Evolutionary conservation across 495 filamentous ascomycete species (phyloP), one percentile per base, ranked within the genome.

Genomic region (Aspergillus taichungensis): DNA sequence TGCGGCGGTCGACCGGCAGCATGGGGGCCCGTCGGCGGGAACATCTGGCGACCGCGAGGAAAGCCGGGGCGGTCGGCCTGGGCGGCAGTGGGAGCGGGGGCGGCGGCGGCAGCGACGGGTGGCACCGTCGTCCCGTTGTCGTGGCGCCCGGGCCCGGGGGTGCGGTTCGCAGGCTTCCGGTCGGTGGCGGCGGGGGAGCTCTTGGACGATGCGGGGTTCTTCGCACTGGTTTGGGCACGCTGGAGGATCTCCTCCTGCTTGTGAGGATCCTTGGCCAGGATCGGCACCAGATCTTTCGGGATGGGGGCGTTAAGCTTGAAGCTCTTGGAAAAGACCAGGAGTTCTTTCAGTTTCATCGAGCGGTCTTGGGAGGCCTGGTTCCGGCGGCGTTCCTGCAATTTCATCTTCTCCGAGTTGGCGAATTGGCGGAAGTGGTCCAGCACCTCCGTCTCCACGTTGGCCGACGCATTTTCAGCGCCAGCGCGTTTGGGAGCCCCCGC

Each of bases 251-350:
- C 78, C 51, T 87, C 78, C 66, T 99, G 92, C 68, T 96, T 97
- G 36, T 68, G 72, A 13, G 85, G 86, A 59, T 99, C 92, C 60
- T 97, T 99, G 13, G 92, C 90, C 35, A 99, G 82, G 50, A 99
- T 99, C 3, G 86, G 81, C 14, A 99, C 86, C 37, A 99, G 65
- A 63, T 99, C 92, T 48, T 79, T 80, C 6, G 92, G 92, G 7
- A 99, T 88, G 8, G 88, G 88, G 1, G 88, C 95, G 8, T 81
- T 77, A 1, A 99, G 77, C 63, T 95, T 96, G 72, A 99, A 99
- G 62, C 74, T 92, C 55, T 83, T 71, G 0, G 94, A 87, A 56
- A 99, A 99, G 51, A 88, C 95, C 76, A 89, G 90, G 45, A 99
- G 67, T 57, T 99, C 92, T 46, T 85, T 90, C 43, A 99, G 61